These are phyloP conservation scores for Allantophomopsis lycopodina DNA, from an alignment of 2,329 filamentous ascomycete genomes.

Conservation along the genomic window DNA sequence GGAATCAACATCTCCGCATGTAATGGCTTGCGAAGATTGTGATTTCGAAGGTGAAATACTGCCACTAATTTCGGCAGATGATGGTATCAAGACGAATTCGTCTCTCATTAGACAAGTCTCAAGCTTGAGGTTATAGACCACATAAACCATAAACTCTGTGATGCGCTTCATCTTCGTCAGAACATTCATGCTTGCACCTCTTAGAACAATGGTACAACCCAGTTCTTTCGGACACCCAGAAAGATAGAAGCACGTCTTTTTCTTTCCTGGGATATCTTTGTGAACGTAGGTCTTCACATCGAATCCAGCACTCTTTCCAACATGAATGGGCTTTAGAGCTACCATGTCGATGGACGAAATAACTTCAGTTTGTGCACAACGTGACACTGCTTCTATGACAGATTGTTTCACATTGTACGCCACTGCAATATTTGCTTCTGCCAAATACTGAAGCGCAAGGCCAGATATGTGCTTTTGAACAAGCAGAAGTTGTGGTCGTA, in stretches of 20 bases:
- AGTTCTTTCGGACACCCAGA: constrained; percentile 82
- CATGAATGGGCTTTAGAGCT: constrained; percentile 56
- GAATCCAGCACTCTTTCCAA: constrained; percentile 74
- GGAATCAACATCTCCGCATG: constrained; percentile 2
- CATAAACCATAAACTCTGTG: constrained; percentile 97
- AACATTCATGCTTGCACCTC: constrained; percentile 60
- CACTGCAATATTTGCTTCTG: constrained; percentile 81
- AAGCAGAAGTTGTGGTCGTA: constrained; percentile 76
- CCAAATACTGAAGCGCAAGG: constrained; percentile 75
- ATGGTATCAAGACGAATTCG: constrained; percentile 75
- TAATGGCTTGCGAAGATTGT: constrained; percentile 4
- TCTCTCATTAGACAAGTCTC: constrained; percentile 92
- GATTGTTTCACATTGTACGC: constrained; percentile 95
- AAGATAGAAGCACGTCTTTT: constrained; percentile 92
- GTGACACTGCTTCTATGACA: constrained; percentile 86
- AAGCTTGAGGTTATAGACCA: constrained; percentile 93
- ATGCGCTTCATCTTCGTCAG: constrained; percentile 79
- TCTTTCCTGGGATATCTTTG: constrained; percentile 55
- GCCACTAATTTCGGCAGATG: constrained; percentile 34
- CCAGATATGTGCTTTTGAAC: constrained; percentile 89
- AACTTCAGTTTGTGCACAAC: constrained; percentile 82
- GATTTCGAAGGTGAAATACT: constrained; percentile 23
- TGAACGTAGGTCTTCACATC: constrained; percentile 94
- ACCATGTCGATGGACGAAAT: constrained; percentile 94
- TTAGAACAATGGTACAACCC: constrained; percentile 86